Evolutionary conservation across 495 filamentous ascomycete species (phyloP).

Genomic region (Chaetomium tenue): DNA sequence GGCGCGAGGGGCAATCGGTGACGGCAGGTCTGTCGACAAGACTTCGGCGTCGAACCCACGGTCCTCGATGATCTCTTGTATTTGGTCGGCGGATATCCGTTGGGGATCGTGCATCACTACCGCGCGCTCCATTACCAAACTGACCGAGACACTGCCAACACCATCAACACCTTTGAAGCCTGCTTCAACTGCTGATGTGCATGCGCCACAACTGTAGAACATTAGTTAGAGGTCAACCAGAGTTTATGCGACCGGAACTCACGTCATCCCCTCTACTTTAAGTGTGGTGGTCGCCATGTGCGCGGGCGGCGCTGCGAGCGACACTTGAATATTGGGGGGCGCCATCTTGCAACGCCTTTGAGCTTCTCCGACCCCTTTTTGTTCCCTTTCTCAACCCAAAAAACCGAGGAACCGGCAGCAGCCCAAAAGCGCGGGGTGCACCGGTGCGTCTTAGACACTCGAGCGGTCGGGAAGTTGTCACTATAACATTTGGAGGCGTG

Average conservation of each 20-base stretch:
- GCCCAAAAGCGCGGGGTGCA: neutral
- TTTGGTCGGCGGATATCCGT: slow-evolving; percentile 65
- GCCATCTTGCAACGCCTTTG: slow-evolving; percentile 40
- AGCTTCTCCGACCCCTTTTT: neutral
- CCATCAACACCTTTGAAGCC: slow-evolving; percentile 80
- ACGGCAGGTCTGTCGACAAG: slow-evolving; percentile 72
- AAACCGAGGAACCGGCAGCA: neutral
- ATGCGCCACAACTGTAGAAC: slow-evolving; percentile 63
- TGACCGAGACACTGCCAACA: slow-evolving; percentile 80
- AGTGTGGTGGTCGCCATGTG: slow-evolving; percentile 90
- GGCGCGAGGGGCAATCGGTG: slow-evolving; percentile 39
- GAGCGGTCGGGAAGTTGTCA: slow-evolving; percentile 8
- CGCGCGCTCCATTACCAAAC: slow-evolving; percentile 87
- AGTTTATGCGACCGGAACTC: slow-evolving; percentile 27
- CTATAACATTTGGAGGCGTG: slow-evolving; percentile 19
- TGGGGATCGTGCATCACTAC: slow-evolving; percentile 85
- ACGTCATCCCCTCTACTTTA: slow-evolving; percentile 87
- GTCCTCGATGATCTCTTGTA: slow-evolving; percentile 87
- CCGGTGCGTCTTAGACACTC: slow-evolving; percentile 8
- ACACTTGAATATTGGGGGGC: slow-evolving; percentile 46
- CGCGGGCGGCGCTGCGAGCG: slow-evolving; percentile 39
- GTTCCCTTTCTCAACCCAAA: neutral
- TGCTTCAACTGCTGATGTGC: slow-evolving; percentile 80
- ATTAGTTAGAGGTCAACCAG: slow-evolving; percentile 4
- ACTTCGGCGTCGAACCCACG: slow-evolving; percentile 92